A percentile compares a stretch with the other conserved stretches of the same genome.
Evolutionary conservation across 768 basidiomycete species (phyloP).

Genomic region (Leccinum disarticulatum): DNA sequence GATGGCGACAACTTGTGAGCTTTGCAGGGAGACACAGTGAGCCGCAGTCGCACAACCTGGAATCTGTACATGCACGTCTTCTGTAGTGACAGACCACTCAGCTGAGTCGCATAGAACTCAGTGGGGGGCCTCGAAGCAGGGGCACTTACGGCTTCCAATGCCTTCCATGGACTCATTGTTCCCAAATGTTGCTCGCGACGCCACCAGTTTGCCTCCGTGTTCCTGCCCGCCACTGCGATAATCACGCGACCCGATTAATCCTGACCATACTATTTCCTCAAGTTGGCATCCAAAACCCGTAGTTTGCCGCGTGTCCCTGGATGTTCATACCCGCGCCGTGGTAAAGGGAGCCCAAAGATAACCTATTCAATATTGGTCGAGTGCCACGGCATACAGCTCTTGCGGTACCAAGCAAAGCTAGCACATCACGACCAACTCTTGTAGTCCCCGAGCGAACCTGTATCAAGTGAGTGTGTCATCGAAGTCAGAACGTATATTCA

Average conservation of each 20-base stretch:
- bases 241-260: background rate
- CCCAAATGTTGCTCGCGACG: background rate
- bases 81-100: no score
- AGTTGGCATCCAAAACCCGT: background rate
- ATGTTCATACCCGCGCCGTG: background rate
- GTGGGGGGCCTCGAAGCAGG: background rate
- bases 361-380: no score
- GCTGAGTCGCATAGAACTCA: no score
- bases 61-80: no score
- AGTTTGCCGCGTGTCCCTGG: background rate
- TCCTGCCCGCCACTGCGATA: background rate
- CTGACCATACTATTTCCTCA: background rate
- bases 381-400: background rate
- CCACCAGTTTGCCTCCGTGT: background rate
- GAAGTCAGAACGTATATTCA: background rate
- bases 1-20: no score
- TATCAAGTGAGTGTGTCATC: background rate
- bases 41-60: no score
- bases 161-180: background rate
- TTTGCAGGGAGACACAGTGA: no score
- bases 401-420: background rate
- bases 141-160: background rate
- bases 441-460: background rate
- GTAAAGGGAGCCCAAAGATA: background rate
- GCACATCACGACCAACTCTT: background rate